These are phyloP conservation scores for Penicillium atrosanguineum DNA, from an alignment of 495 filamentous ascomycete genomes.

Conservation along the genomic window DNA sequence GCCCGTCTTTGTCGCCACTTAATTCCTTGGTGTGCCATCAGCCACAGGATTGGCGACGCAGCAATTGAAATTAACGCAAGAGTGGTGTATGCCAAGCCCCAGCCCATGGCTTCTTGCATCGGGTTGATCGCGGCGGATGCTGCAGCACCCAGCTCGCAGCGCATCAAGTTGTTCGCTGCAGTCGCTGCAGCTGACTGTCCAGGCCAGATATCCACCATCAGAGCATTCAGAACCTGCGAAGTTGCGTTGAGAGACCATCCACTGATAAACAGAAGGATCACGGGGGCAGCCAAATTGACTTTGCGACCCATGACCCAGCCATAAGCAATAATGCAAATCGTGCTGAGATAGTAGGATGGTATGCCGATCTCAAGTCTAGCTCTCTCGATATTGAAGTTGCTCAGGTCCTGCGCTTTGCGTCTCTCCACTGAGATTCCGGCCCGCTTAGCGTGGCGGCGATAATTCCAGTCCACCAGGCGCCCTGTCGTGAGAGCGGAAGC, in stretches of 20 bases:
- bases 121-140: conserved; percentile 52
- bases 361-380: conserved; percentile 38
- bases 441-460: conserved; percentile 33
- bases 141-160: conserved; percentile 62
- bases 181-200: conserved; percentile 56
- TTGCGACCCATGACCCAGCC: conserved; percentile 46
- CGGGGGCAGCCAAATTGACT: conserved; percentile 32
- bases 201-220: conserved; percentile 63
- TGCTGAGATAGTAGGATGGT: conserved; percentile 32
- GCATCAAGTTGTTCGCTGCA: conserved; percentile 63
- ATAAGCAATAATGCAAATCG: conserved; percentile 37
- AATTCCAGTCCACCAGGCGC: conserved; percentile 45
- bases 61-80: conserved; percentile 39
- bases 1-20: conserved; percentile 35
- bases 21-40: conserved; percentile 33
- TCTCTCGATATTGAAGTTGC: conserved; percentile 43
- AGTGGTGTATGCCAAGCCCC: conserved; percentile 63
- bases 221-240: conserved; percentile 36
- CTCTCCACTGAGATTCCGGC: conserved; percentile 34
- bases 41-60: conserved; percentile 25
- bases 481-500: conserved; percentile 35
- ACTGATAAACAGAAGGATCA: conserved; percentile 32
- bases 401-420: conserved; percentile 39
- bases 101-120: conserved; percentile 57
- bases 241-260: conserved; percentile 34